Conservation (phyloP, 495 filamentous ascomycete species). For the Hypoxylon lenormandii region DNA sequence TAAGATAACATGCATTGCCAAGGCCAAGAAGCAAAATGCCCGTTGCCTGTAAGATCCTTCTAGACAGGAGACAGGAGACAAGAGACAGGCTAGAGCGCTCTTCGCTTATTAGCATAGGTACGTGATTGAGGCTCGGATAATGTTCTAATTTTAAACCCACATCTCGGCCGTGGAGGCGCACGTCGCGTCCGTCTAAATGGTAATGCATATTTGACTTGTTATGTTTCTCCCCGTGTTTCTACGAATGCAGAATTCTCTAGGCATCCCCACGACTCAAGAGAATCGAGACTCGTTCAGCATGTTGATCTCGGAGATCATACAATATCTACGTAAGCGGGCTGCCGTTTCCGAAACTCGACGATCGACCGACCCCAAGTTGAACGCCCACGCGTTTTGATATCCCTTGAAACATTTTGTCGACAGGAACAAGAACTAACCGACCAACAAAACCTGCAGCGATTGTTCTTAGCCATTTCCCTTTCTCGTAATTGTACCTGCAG, state of each 20-base stretch:
- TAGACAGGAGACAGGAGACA: too few relatives aligned
- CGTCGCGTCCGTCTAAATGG: background rate
- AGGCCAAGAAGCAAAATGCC: constrained; percentile 18
- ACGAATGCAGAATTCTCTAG: constrained; percentile 4
- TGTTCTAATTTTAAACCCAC: constrained; percentile 39
- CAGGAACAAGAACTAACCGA: constrained; percentile 5
- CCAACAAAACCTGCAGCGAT: background rate
- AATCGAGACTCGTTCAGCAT: constrained; percentile 24
- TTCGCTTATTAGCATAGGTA: background rate
- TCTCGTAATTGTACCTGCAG: background rate
- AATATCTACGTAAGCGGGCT: constrained; percentile 33
- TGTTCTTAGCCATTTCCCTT: background rate
- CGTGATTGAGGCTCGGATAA: constrained; percentile 25
- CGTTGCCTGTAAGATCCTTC: background rate
- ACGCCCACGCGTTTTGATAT: constrained; percentile 8
- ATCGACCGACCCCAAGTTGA: constrained; percentile 1
- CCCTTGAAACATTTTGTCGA: constrained; percentile 32
- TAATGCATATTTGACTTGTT: background rate
- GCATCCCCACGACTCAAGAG: background rate
- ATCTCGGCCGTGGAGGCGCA: background rate
- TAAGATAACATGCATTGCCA: constrained; percentile 19
- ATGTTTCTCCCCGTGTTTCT: background rate
- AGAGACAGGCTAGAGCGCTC: background rate
- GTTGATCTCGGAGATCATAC: constrained; percentile 39
- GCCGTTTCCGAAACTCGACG: constrained; percentile 35